Conservation (phyloP, 108 stramenopile species). For the Conticribra guillardii region DNA sequence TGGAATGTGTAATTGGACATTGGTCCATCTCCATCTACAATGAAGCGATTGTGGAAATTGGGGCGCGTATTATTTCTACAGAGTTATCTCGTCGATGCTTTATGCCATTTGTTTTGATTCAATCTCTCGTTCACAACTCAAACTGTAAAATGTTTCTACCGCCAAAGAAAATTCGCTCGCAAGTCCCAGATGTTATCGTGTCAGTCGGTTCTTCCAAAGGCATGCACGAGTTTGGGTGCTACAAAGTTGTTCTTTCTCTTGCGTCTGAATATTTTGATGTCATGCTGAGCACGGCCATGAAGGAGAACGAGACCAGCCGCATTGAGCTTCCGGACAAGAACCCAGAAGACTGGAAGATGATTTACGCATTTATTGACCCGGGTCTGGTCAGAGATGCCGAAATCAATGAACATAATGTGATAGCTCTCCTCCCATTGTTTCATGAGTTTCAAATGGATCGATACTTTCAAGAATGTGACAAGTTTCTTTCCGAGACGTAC, state of each 20-base stretch:
- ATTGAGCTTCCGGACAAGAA: constrained; percentile 39
- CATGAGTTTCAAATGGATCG: constrained; percentile 15
- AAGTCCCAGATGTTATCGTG: constrained; percentile 31
- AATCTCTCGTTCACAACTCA: no score
- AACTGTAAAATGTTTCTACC: no score
- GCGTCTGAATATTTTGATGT: constrained; percentile 32
- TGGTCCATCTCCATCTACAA: no score
- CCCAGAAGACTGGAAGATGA: constrained; percentile 33
- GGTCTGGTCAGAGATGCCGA: neutral
- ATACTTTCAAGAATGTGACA: constrained; percentile 5
- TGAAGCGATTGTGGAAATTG: no score
- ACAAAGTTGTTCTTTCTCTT: constrained; percentile 24
- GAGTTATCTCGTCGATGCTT: no score
- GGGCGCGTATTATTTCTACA: no score
- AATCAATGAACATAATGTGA: constrained; percentile 8
- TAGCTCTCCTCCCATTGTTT: constrained; percentile 10
- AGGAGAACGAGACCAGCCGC: constrained; percentile 5
- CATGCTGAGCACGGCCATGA: constrained; percentile 26
- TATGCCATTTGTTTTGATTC: no score
- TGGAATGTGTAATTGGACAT: no score
- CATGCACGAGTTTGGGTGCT: constrained; percentile 29
- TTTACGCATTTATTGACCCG: constrained; percentile 35
- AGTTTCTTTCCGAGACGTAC: neutral
- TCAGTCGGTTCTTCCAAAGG: constrained; percentile 12
- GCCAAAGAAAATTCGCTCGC: no score